Base-by-base conservation (phyloP, 805 yeast species). In the Myxozyma melibiosi region DNA sequence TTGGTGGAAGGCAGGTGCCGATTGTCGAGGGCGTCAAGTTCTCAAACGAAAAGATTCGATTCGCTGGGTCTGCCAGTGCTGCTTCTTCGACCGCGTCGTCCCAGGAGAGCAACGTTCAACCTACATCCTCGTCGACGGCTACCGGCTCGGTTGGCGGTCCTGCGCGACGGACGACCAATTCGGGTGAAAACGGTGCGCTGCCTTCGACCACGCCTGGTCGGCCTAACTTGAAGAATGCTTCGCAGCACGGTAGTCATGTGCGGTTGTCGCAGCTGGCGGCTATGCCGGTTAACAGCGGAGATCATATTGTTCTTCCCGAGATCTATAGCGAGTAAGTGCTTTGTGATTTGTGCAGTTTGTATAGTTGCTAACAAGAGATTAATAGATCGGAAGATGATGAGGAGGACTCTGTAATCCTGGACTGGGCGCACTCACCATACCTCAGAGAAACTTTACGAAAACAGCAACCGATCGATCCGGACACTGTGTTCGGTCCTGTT, bases 401-500 rank as follows among this genome's bases (percentile, higher is more conserved):
- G 13, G 65, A 75, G 16, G 78, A 79, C 14, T 73, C 74, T 34
- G 75, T 78, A 14, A 70, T 83, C 41, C 78, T 78, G 40, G 79
- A 78, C 40, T 84, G 89, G 89, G 88, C 88, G 2, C 74, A 77
- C 54, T 78, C 86, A 1, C 85, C 87, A 3, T 80, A 78, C 56
- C 68, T 84, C 51, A 76, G 77, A 41, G 73, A 74, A 30, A 73
- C 77, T 34, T 71, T 84, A 37, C 66, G 71, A 22, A 80, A 78
- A 57, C 85, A 83, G 66, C 70, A 58, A 48, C 69, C 68, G 28
- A 73, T 85, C 58, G 85, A 89, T 66, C 91, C 94, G 0, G 82
- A 78, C 59, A 68, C 76, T 18, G 80, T 89, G 1, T 88, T 90
- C 73, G 96, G 96, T 0, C 85, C 87, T 5, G 80, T 86, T 31